phyloP scores from a whole-genome alignment of 2,329 filamentous ascomycete species.

The Zasmidium angulare region DNA sequence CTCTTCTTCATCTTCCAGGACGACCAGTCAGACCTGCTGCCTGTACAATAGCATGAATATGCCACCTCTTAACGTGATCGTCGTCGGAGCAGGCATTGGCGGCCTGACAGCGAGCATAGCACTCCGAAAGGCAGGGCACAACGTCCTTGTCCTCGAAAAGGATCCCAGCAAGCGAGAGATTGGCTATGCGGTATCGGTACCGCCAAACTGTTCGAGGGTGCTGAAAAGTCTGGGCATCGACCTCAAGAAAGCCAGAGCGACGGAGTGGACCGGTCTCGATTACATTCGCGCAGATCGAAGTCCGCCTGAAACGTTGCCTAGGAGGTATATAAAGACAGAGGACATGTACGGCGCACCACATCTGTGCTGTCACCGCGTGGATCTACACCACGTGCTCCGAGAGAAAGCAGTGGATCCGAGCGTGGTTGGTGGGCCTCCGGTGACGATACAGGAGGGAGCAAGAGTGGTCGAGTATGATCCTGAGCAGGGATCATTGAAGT shows the following conservation, averaged over 20 bases:
- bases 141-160: conserved; percentile 54
- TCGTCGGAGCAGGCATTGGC: conserved; percentile 57
- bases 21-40: too few relatives aligned
- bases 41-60: too few relatives aligned
- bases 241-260: not conserved
- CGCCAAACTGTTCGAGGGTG: conserved; percentile 14
- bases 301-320: not conserved
- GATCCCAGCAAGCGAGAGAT: conserved; percentile 47
- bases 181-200: conserved; percentile 14
- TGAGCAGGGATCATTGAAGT: conserved; percentile 30
- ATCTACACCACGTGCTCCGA: not conserved
- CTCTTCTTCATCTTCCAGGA: not conserved
- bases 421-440: not conserved
- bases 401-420: not conserved
- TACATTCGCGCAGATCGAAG: not conserved
- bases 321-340: not conserved
- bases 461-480: conserved; percentile 20
- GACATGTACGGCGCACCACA: conserved; percentile 7
- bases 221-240: conserved; percentile 2
- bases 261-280: not conserved
- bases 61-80: conserved; percentile 45
- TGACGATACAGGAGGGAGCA: not conserved
- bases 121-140: conserved; percentile 51
- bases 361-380: conserved; percentile 1
- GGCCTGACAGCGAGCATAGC: conserved; percentile 51